Conservation (phyloP, 352 stramenopile genomes). For the Globisporangium solare region DNA sequence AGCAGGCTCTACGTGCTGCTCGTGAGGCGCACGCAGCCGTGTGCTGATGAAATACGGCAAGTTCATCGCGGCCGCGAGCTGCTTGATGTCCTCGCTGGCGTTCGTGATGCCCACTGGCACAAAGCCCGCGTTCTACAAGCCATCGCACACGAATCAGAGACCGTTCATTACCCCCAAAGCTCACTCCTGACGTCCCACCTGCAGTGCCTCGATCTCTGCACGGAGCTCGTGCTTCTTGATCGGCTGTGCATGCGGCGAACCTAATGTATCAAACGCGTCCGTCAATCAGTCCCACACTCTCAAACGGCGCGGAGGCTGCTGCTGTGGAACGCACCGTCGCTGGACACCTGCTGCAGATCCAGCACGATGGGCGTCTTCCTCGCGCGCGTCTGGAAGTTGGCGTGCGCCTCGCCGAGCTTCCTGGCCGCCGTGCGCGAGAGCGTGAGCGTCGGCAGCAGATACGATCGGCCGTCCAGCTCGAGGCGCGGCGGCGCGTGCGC, state of each 20-base stretch:
- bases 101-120: constrained; percentile 78
- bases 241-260: constrained; percentile 64
- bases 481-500: constrained; percentile 20
- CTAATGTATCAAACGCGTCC: constrained; percentile 17
- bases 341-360: constrained; percentile 70
- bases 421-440: constrained; percentile 28
- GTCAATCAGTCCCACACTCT: background rate
- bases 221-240: constrained; percentile 78
- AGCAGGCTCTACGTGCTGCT: constrained; percentile 10
- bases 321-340: constrained; percentile 32
- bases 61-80: constrained; percentile 47
- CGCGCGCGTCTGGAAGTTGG: constrained; percentile 35
- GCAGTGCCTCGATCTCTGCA: constrained; percentile 54
- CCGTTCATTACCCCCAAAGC: background rate
- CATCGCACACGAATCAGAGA: background rate
- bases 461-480: constrained; percentile 61
- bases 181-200: constrained; percentile 28
- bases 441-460: constrained; percentile 67
- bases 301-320: background rate
- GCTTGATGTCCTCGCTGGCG: constrained; percentile 82
- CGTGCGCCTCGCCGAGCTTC: constrained; percentile 23
- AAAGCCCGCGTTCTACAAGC: constrained; percentile 41
- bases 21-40: constrained; percentile 29
- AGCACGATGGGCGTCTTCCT: constrained; percentile 60
- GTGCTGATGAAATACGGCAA: constrained; percentile 79